Base-by-base conservation (phyloP, 1,284 basidiomycete species). In the Marasmius fiardii region DNA sequence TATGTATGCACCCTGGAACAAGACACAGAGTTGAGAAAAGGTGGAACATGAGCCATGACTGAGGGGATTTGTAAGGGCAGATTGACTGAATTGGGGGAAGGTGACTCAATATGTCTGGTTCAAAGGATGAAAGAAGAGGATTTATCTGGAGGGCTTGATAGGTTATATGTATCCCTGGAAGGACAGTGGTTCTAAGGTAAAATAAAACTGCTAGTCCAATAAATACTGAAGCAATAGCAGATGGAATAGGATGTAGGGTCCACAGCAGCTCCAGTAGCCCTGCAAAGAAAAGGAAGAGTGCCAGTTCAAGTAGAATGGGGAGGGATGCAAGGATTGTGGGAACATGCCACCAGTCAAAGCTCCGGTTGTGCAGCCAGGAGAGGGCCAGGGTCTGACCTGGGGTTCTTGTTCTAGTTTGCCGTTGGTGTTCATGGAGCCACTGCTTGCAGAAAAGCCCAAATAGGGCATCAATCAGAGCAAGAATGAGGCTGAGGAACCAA, bases 361-460 rank as follows among this genome's bases (percentile, higher is more conserved):
- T 54, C 14, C 35, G 44, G 5, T 23, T 8, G 4, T 35, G 45
- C 10, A 50, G 34, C 7, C 26, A 37, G 14, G 24, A 31, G 18
- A 43, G 26, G 2, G 45, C 39, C n/a, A 34, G n/a, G 7, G 53
- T 45, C 28, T 57, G 26, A 18, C 14, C 52, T 7, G 43, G 51
- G 6, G 44, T 41, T 11, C 21, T 21, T 4, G 51, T 56, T 11
- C 18, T 20, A 7, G 45, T 43, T 12, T 57, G 39, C 14, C 55
- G 55, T 18, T 37, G 39, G 47, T 53, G 39, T 33, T 52, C 58
- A 14, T 54, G 49, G 11, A 58, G 21, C 57, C 57, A 58, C 45
- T 58, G 57, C 33, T 58, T 58, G 50, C 53, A 55, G 8, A 58
- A 43, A 4, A 58, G 51, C 4, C 54, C 50, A 14, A 55, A 21